Evolutionary conservation across 768 basidiomycete species (phyloP).

Genomic region (Mycena pura): DNA sequence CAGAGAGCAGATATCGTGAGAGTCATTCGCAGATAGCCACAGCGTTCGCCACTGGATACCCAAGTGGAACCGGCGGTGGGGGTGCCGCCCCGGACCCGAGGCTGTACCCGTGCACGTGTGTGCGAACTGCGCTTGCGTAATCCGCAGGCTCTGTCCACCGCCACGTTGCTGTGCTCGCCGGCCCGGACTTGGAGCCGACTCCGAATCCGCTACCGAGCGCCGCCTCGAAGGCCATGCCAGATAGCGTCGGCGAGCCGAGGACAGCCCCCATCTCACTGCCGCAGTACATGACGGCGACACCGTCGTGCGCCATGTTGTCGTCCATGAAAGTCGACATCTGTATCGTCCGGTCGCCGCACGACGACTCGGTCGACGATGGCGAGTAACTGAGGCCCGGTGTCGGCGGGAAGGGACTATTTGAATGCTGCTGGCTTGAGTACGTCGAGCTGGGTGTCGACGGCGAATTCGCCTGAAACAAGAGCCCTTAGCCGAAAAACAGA

Average conservation of each 20-base stretch:
- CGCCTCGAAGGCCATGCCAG: slow-evolving; percentile 24
- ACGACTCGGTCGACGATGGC: slow-evolving; percentile 65
- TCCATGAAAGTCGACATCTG: slow-evolving; percentile 64
- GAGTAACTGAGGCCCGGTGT: slow-evolving; percentile 66
- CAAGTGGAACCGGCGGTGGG: not conserved
- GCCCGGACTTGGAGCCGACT: not conserved
- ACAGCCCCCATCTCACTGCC: slow-evolving; percentile 11
- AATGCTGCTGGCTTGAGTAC: slow-evolving; percentile 27
- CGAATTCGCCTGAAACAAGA: slow-evolving; percentile 3
- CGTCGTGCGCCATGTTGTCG: slow-evolving; percentile 37
- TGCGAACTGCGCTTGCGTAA: not conserved
- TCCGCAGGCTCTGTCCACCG: not conserved
- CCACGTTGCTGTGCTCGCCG: not conserved
- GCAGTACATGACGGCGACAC: slow-evolving; percentile 4
- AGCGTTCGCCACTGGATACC: too few species aligned
- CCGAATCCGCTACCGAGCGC: not conserved
- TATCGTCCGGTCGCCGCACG: slow-evolving; percentile 59
- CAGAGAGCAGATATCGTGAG: slow-evolving; percentile 22
- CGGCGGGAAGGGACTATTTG: slow-evolving; percentile 51
- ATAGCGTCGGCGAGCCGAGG: slow-evolving; percentile 21
- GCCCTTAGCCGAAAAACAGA: not conserved
- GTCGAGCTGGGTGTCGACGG: slow-evolving; percentile 11
- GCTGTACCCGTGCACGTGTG: too few species aligned
- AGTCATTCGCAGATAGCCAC: too few species aligned
- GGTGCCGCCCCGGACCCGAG: not conserved